Evolutionary conservation across 2,329 filamentous ascomycete species (phyloP), one percentile per base, ranked within the genome.

Genomic region (Colletotrichum viniferum): DNA sequence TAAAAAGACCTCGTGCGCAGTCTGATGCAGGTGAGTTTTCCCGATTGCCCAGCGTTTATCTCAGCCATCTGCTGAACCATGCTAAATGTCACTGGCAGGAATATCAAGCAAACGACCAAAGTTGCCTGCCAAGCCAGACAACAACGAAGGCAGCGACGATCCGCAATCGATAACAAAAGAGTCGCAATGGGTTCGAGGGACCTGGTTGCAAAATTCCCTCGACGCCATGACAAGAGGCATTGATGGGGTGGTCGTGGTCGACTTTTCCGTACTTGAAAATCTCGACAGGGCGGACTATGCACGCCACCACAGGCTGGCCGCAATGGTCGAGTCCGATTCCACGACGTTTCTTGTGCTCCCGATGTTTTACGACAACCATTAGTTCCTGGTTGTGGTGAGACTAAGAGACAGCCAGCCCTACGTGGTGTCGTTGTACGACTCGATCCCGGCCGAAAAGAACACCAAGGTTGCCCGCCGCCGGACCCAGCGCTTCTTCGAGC

Each of bases 371-470:
- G 7, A n/a, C 8, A 0, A 0, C 24, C 55, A 58, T 7, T 30
- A 30, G 55, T 58, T 58, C 9, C 55, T 58, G 55, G 55, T 58
- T 1, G 13, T 26, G 7, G 55, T 58, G 2, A 30, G 7, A 18
- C 13, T 58, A 4, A 58, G 7, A 26, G 55, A 58, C 1, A 1
- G 1, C 4, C 55, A 58, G 8, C 55, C 55, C 3, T 58, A 26
- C 14, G 26, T 16, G 21, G 55, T 26, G 3, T 58, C 55, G 1
- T 5, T 26, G 0, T 28, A 58, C 24, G 55, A 58, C 1, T 30
- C 55, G 0, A 0, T 30, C 1, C 55, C 24, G 1, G 2, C 14
- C 6, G 26, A 16, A 3, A 10, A n/a, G 2, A 3, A 58, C 18
- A 58, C 55, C 12, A 30, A 4, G 55, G n/a, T 58, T 30, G 55